Evolutionary conservation across 2,329 filamentous ascomycete species (phyloP).

Genomic region (Thielaviopsis ethacetica): DNA sequence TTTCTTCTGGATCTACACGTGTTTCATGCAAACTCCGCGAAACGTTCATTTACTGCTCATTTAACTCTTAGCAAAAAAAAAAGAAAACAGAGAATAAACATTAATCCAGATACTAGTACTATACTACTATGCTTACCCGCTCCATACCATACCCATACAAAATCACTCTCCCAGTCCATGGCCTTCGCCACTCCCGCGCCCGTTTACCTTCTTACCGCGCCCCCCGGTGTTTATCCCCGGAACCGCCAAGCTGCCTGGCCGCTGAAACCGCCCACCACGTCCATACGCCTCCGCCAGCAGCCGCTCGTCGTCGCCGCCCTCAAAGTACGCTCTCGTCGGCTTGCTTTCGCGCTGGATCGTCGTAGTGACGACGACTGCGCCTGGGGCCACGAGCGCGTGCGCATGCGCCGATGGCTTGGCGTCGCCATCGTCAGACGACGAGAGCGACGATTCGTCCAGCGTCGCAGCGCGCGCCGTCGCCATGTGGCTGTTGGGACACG

Average conservation of each 20-base stretch:
- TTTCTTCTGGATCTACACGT: too few species aligned
- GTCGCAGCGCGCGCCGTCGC: conserved; percentile 6
- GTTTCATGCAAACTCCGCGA: too few species aligned
- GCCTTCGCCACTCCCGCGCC: background rate
- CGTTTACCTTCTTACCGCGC: background rate
- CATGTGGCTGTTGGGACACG: conserved; percentile 1
- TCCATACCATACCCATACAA: background rate
- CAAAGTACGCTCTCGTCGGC: conserved; percentile 13
- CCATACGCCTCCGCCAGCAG: conserved; percentile 1
- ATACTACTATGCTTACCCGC: too few species aligned
- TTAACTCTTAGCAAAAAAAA: too few species aligned
- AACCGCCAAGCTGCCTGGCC: background rate
- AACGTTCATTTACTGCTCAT: too few species aligned
- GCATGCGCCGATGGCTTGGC: background rate
- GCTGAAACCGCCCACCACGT: background rate
- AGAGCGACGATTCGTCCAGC: conserved; percentile 1
- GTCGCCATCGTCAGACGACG: conserved; percentile 6
- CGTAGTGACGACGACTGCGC: conserved; percentile 22
- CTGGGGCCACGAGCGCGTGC: background rate
- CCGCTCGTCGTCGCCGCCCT: conserved; percentile 7
- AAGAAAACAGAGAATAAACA: too few species aligned
- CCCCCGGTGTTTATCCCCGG: background rate
- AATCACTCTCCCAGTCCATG: background rate
- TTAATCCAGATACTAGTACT: too few species aligned
- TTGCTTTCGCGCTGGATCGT: conserved; percentile 22